Percentiles rank a stretch among this genome's conserved stretches.
Evolutionary conservation across 129 eudicot species (phyloP).

Genomic region (Calendula officinalis): DNA sequence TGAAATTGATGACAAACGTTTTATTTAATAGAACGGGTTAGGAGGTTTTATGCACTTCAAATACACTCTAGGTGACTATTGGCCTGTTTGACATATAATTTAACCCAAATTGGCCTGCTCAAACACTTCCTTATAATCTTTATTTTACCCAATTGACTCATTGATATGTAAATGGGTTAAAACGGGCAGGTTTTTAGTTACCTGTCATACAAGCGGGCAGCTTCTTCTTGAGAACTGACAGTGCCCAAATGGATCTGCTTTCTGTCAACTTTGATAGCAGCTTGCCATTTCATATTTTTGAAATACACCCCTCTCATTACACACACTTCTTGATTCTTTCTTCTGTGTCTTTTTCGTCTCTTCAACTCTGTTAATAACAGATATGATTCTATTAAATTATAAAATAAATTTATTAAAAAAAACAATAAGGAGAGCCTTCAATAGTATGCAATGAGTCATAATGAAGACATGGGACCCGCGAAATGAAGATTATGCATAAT

Average conservation of each 20-base stretch:
- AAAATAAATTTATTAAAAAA: too few species aligned
- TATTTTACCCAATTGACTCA: too few species aligned
- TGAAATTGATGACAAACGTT: too few species aligned
- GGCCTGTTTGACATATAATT: too few species aligned
- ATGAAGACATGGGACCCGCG: not conserved
- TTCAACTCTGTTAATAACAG: constrained; percentile 51
- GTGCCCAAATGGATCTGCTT: constrained; percentile 98
- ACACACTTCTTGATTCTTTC: constrained; percentile 83
- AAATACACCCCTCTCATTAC: constrained; percentile 29
- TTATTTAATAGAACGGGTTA: too few species aligned
- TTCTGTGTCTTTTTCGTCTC: constrained; percentile 76
- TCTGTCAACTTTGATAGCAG: constrained; percentile 96
- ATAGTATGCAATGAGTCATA: not conserved
- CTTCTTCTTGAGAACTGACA: constrained; percentile 88
- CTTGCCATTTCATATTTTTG: constrained; percentile 57
- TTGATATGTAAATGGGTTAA: too few species aligned
- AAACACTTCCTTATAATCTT: too few species aligned
- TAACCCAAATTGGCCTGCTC: too few species aligned
- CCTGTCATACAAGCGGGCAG: constrained; percentile 99
- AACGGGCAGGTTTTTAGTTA: constrained; percentile 12
- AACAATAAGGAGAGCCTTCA: too few species aligned
- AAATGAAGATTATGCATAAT: not conserved
- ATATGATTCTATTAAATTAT: not conserved
- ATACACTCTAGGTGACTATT: too few species aligned
- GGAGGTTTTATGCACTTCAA: too few species aligned